Evolutionary conservation across 495 filamentous ascomycete genomes (phyloP), one percentile per base, ranked within the genome.

Genomic region (Xylaria grammica): DNA sequence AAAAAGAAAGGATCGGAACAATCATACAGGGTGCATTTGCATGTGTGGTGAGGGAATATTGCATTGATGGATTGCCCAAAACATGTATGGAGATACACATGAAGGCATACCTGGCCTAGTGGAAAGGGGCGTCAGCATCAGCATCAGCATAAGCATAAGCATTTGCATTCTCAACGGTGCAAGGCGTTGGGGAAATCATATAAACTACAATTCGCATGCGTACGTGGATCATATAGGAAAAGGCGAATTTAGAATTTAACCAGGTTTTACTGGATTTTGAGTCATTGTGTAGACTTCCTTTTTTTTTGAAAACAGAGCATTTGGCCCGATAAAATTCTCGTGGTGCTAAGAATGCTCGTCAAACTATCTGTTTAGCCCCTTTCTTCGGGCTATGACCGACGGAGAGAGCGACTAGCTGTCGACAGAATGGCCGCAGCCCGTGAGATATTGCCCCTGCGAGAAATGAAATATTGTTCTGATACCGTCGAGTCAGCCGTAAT

Each of bases 161-260:
- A 61, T 61, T 48, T 17, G 59, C 59, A 61, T 61, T 42, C 59
- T 51, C 15, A 24, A 44, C 48, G 59, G 59, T 45, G 59, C 48
- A 52, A 58, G 63, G 58, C 58, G 34, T 34, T 45, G 34, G 58
- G 51, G 52, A 63, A 56, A 36, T 11, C 4, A 52, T 32, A 45
- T 19, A 48, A 30, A 32, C 40, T 46, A 56, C 29, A 19, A 63
- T 64, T 65, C 48, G 57, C 20, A 24, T 48, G 45, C 22, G 50
- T 53, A 34, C 30, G 17, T 53, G 5, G 13, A 27, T 32, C 5
- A 4, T 32, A 5, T 22, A 30, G 9, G 24, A 51, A 29, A 53
- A n/a, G 29, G 29, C 50, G 7, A 48, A 17, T 2, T 26, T 38
- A 38, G 6, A 42, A 17, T 7, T 17, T 17, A 10, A 11, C 40